Evolutionary conservation across 768 basidiomycete genomes (phyloP).

Genomic region (Naganishia antarctica): DNA sequence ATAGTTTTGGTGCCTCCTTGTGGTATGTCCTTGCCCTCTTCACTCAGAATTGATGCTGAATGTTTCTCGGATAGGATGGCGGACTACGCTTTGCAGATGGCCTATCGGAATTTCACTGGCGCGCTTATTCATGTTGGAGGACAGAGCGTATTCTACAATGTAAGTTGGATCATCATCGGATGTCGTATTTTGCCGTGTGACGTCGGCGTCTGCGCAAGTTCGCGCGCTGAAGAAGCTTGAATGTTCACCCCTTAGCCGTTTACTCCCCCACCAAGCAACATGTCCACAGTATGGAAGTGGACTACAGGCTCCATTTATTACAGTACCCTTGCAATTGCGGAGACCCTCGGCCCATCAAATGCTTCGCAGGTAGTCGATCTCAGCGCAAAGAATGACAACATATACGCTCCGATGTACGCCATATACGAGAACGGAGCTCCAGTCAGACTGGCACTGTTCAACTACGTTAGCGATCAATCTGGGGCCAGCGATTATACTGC

Average conservation of each 20-base stretch:
- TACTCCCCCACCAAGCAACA: slow-evolving; percentile 58
- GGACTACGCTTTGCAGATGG: slow-evolving; percentile 62
- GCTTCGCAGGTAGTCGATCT: slow-evolving; percentile 66
- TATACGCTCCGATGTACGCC: slow-evolving; percentile 62
- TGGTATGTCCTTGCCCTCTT: slow-evolving; percentile 54
- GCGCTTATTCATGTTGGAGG: slow-evolving; percentile 58
- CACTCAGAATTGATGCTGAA: too few species aligned
- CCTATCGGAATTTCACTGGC: slow-evolving; percentile 55
- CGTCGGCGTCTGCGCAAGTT: too few species aligned
- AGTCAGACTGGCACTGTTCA: slow-evolving; percentile 64
- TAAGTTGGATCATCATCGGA: background rate
- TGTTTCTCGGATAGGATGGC: slow-evolving; percentile 35
- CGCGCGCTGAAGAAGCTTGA: background rate
- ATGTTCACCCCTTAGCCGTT: slow-evolving; percentile 51
- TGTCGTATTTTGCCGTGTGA: background rate
- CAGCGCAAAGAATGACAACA: slow-evolving; percentile 52
- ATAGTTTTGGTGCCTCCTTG: slow-evolving; percentile 60
- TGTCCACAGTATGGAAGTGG: slow-evolving; percentile 62
- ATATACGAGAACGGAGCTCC: slow-evolving; percentile 68
- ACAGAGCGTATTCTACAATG: slow-evolving; percentile 57
- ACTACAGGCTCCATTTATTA: slow-evolving; percentile 71
- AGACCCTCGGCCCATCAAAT: slow-evolving; percentile 65
- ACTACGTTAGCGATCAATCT: slow-evolving; percentile 62
- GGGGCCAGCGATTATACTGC: slow-evolving; percentile 59
- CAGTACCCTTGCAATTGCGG: slow-evolving; percentile 64